These are phyloP conservation scores for Tremellales sp. DNA, from an alignment of 1,284 basidiomycete species.

Conservation along the genomic window DNA sequence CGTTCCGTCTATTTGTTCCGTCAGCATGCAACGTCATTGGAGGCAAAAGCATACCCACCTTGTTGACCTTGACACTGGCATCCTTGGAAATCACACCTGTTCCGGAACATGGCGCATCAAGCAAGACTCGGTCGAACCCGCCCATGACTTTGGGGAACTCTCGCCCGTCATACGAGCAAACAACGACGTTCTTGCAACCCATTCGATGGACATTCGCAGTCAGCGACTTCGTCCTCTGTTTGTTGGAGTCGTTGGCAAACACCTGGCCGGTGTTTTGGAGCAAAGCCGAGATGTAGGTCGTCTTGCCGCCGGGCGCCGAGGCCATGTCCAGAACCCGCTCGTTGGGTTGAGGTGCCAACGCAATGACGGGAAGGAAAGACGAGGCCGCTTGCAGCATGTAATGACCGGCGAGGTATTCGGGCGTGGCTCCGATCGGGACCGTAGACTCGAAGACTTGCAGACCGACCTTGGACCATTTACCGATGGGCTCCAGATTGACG, in stretches of 20 bases:
- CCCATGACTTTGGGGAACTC: conserved; percentile 99
- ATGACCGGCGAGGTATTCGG: conserved; percentile 97
- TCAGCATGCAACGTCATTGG: conserved; percentile 1
- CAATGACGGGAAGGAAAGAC: conserved; percentile 98
- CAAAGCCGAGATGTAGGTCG: conserved; percentile 91
- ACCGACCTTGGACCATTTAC: conserved; percentile 98
- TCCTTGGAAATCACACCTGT: conserved; percentile 99
- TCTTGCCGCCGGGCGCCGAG: conserved; percentile 96
- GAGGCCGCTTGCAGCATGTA: conserved; percentile 99
- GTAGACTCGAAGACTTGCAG: conserved; percentile 95
- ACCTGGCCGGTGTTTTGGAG: conserved; percentile 96
- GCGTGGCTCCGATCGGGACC: conserved; percentile 94
- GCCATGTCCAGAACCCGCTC: conserved; percentile 99
- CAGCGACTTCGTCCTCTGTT: conserved; percentile 90
- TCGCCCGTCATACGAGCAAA: conserved; percentile 95
- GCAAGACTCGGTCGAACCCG: conserved; percentile 91
- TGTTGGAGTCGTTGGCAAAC: conserved; percentile 98
- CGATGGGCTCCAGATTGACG: conserved; percentile 94
- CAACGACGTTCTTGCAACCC: conserved; percentile 96
- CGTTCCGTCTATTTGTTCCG: conserved; percentile 68
- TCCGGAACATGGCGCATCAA: conserved; percentile 97
- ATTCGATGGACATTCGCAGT: conserved; percentile 95
- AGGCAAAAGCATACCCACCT: conserved; percentile 56
- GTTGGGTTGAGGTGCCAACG: conserved; percentile 84
- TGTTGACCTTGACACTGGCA: conserved; percentile 95